Evolutionary conservation across 495 filamentous ascomycete genomes (phyloP), one percentile per base, ranked within the genome.

Genomic region (Clohesyomyces aquaticus): DNA sequence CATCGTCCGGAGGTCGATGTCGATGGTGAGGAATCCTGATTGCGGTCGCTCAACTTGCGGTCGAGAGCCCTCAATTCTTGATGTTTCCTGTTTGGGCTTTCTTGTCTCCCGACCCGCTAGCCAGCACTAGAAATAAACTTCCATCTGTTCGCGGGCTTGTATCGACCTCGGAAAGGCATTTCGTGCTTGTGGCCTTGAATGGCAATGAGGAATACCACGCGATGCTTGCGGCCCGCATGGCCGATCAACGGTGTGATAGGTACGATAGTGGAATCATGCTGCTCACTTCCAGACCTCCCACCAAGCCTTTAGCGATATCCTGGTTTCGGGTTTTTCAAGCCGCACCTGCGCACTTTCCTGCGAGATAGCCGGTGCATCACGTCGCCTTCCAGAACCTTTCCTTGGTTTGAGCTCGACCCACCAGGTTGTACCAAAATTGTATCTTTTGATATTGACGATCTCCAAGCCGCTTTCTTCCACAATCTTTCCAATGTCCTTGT

Each of bases 401-500:
- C 61, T 18, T 27, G 85, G 84, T 64, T 78, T 77, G 62, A 88
- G 73, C 60, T 88, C 85, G 66, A 86, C 80, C 71, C 80, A 79
- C 83, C 85, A 90, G 4, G 86, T 87, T 18, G 92, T 96, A 28
- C 93, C 93, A 55, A 88, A 78, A 77, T 95, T 90, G 73, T 79
- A 84, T 29, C 85, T 75, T 64, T 85, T 84, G 23, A 95, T 76
- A 56, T 77, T 77, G 22, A 89, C 79, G 47, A 98, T 78, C 77
- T 92, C 89, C 70, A 98, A 76, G 21, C 91, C 93, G 61, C 89
- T 92, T 64, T 92, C 84, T 65, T 81, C 75, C 41, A 97, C 85
- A 72, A 98, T 84, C 58, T 75, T 76, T 59, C 87, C 89, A 56
- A 98, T 88, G 80, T 98, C 94, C 53, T 91, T 80, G 76, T 98